Evolutionary conservation across 2,329 filamentous ascomycete genomes (phyloP).

Genomic region (Colletotrichum neosansevieriae): DNA sequence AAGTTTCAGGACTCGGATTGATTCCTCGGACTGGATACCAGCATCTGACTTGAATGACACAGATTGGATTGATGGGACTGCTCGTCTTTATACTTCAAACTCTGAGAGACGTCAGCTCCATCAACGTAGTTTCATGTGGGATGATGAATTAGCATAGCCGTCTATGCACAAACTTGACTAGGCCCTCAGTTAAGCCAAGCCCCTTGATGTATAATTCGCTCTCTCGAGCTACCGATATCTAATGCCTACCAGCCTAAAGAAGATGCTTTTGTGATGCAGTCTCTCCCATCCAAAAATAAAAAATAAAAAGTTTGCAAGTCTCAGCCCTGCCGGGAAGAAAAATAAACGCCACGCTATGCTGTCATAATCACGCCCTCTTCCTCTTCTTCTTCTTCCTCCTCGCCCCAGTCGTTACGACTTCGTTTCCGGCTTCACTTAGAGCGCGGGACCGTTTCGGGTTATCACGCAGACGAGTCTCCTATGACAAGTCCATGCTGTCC

Average conservation of each 20-base stretch:
- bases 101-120: too few species aligned
- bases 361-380: constrained; percentile 23
- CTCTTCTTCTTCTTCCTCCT: background rate
- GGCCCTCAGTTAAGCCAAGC: background rate
- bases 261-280: constrained; percentile 13
- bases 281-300: constrained; percentile 15
- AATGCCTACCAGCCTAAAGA: constrained; percentile 6
- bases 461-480: constrained; percentile 33
- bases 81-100: too few species aligned
- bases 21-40: too few species aligned
- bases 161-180: background rate
- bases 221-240: background rate
- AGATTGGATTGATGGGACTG: too few species aligned
- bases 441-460: constrained; percentile 4
- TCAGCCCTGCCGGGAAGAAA: background rate
- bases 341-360: constrained; percentile 41
- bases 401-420: background rate
- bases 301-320: background rate
- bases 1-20: too few species aligned
- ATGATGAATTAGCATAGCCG: background rate
- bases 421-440: background rate
- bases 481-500: constrained; percentile 61
- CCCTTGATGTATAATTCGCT: background rate
- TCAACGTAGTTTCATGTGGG: background rate
- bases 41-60: too few species aligned